These are phyloP conservation scores for Gaertneriomyces sp. DNA, from an alignment of 192 early-diverging fungal species.

Conservation along the genomic window DNA sequence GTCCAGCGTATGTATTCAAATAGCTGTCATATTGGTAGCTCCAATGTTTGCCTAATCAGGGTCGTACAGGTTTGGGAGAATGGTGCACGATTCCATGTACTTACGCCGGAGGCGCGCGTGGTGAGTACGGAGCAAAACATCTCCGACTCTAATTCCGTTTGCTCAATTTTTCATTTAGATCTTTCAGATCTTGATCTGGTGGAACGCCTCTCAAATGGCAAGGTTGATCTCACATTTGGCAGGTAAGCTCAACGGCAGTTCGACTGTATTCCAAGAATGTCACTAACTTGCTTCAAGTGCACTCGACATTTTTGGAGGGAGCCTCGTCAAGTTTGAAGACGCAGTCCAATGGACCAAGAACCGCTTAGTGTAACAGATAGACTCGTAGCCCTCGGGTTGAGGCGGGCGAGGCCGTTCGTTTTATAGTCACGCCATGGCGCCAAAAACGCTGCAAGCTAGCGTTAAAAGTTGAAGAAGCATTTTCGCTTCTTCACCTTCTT, in stretches of 20 bases:
- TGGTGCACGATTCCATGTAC: conserved; percentile 88
- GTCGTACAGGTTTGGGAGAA: conserved; percentile 58
- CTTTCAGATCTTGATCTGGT: conserved; percentile 79
- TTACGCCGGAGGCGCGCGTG: conserved; percentile 88
- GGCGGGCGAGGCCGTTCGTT: too few species aligned
- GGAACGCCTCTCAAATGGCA: conserved; percentile 68
- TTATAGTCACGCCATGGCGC: too few species aligned
- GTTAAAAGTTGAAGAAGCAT: too few species aligned
- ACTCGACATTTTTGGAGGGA: conserved; percentile 95
- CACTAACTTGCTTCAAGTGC: conserved; percentile 58
- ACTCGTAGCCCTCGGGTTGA: too few species aligned
- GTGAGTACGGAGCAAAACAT: conserved; percentile 32
- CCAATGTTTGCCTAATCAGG: neutral
- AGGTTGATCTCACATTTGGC: conserved; percentile 91
- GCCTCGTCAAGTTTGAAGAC: conserved; percentile 73
- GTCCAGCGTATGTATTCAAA: conserved; percentile 56
- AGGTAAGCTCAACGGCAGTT: conserved; percentile 45
- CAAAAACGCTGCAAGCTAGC: too few species aligned
- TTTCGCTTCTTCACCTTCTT: too few species aligned
- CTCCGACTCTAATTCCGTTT: neutral
- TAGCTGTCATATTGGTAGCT: neutral
- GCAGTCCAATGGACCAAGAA: conserved; percentile 42
- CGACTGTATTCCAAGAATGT: neutral
- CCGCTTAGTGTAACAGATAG: too few species aligned
- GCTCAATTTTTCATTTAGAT: conserved; percentile 6